Percentiles rank a stretch among this genome's conserved stretches.
Conservation (phyloP, 1,284 basidiomycete genomes). For the Sanghuangporus sanghuang region DNA sequence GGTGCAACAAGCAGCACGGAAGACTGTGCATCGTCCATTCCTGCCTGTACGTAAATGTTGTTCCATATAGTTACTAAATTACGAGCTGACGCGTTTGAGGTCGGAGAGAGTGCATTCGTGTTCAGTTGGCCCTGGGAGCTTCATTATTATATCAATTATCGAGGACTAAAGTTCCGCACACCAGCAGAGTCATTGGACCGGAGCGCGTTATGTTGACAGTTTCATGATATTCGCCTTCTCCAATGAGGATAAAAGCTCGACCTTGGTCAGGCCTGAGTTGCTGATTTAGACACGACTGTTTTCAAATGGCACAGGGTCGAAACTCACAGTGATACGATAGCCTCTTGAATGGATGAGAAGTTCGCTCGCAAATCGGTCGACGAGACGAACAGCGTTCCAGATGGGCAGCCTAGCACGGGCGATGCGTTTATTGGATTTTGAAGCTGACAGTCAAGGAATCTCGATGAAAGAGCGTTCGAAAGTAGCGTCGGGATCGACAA, state of each 20-base stretch:
- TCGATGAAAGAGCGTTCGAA: constrained; percentile 37
- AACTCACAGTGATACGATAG: constrained; percentile 47
- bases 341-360: constrained; percentile 47
- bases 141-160: background rate
- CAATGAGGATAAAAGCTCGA: constrained; percentile 48
- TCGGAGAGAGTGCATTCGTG: constrained; percentile 28
- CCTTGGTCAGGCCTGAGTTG: constrained; percentile 27
- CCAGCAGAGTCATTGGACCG: constrained; percentile 52
- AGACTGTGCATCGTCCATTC: constrained; percentile 48
- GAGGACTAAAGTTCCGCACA: constrained; percentile 21
- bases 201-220: constrained; percentile 50
- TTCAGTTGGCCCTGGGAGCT: constrained; percentile 48
- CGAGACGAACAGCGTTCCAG: constrained; percentile 55
- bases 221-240: constrained; percentile 57
- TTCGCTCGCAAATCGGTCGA: constrained; percentile 38
- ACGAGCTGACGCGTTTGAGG: constrained; percentile 32
- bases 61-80: constrained; percentile 55
- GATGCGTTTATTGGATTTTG: constrained; percentile 37
- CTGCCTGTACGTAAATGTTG: constrained; percentile 36
- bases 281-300: background rate
- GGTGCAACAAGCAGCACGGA: constrained; percentile 51
- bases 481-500: background rate
- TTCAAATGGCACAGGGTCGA: background rate
- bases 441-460: constrained; percentile 44
- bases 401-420: constrained; percentile 47